These are phyloP conservation scores for Colletotrichum sp. DNA, from an alignment of 2,329 filamentous ascomycete species.

Conservation along the genomic window DNA sequence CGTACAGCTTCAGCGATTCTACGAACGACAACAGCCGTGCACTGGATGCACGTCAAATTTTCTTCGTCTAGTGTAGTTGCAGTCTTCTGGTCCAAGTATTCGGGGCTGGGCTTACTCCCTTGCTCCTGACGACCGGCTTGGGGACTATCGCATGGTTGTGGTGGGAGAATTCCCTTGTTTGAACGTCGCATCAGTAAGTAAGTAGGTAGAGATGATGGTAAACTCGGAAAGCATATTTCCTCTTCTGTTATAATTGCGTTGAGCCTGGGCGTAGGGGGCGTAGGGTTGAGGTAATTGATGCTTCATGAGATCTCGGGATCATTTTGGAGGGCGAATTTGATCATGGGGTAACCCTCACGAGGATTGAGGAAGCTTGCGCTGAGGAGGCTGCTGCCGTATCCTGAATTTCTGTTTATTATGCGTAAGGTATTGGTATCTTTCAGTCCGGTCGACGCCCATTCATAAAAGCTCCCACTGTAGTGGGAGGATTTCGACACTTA, in stretches of 20 bases:
- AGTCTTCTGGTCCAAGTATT: not conserved
- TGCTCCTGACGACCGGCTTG: not conserved
- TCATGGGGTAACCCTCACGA: not conserved
- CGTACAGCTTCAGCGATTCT: not conserved
- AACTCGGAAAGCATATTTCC: not conserved
- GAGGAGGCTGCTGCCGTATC: not conserved
- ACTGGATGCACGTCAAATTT: not conserved
- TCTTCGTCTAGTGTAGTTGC: not conserved
- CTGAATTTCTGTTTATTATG: not conserved
- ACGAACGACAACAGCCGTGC: not conserved
- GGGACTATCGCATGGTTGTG: not conserved
- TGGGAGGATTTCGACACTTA: not conserved
- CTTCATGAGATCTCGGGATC: not conserved
- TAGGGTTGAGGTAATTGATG: not conserved
- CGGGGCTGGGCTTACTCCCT: not conserved
- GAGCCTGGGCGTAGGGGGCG: not conserved
- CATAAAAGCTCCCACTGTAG: not conserved
- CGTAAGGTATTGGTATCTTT: not conserved
- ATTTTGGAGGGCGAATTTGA: not conserved
- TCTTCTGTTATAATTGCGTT: not conserved
- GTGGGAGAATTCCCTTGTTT: not conserved
- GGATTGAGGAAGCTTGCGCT: not conserved
- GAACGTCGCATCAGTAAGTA: not conserved
- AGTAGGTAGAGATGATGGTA: not conserved
- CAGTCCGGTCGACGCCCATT: not conserved